These are phyloP conservation scores for Globisporangium middletonii DNA, from an alignment of 352 stramenopile genomes.

Conservation along the genomic window DNA sequence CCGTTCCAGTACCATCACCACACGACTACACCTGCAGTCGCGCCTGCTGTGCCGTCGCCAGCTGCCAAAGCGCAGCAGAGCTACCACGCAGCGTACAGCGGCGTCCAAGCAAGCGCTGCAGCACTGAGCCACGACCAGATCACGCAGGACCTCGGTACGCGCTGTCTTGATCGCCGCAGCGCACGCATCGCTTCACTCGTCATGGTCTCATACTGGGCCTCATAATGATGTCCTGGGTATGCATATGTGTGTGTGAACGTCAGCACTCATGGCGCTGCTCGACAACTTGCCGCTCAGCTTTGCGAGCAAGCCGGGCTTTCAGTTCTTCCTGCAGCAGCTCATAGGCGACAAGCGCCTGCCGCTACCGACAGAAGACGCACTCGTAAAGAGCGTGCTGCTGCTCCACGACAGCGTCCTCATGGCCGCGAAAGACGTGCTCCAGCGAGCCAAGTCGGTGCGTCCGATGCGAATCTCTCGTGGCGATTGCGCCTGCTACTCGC, in stretches of 20 bases:
- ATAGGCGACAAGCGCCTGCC: conserved; percentile 61
- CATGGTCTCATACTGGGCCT: not conserved
- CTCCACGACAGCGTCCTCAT: conserved; percentile 67
- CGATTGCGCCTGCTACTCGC: too few relatives aligned
- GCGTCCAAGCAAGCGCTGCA: conserved; percentile 11
- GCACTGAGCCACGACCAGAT: conserved; percentile 55
- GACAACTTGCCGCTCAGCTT: conserved; percentile 72
- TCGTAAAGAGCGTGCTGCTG: conserved; percentile 58
- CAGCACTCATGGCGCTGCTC: conserved; percentile 62
- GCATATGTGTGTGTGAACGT: too few relatives aligned
- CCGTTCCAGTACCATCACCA: not conserved
- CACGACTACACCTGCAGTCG: too few relatives aligned
- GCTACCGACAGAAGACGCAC: conserved; percentile 45
- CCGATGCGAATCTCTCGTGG: not conserved
- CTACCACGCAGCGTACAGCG: conserved; percentile 15
- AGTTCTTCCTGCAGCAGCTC: conserved; percentile 63
- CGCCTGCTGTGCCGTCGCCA: too few relatives aligned
- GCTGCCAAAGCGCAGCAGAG: conserved; percentile 38
- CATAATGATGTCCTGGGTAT: too few relatives aligned
- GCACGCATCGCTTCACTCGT: not conserved
- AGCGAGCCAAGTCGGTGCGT: conserved; percentile 43
- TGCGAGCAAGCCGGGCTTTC: conserved; percentile 47
- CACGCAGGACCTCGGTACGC: conserved; percentile 54
- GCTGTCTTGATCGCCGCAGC: not conserved
- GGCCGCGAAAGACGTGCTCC: conserved; percentile 62